Conservation (phyloP, 148 eudicot genomes). For the Oxyria digyna region DNA sequence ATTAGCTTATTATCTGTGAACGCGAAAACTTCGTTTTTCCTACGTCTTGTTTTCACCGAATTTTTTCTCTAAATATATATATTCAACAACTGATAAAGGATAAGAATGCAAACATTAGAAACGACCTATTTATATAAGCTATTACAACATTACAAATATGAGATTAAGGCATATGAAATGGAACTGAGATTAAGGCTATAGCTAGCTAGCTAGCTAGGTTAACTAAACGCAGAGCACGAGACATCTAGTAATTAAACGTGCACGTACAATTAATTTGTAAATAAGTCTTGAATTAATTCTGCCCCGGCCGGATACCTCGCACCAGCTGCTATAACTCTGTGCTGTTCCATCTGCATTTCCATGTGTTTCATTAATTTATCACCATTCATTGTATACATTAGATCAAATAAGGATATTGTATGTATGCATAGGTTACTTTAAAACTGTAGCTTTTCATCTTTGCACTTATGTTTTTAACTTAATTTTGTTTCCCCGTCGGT, state of each 20-base stretch:
- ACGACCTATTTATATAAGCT: not conserved
- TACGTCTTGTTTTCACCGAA: too few relatives aligned
- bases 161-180: not conserved
- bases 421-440: too few relatives aligned
- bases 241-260: too few relatives aligned
- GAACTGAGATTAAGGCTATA: not conserved
- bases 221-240: too few relatives aligned
- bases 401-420: slow-evolving; percentile 8
- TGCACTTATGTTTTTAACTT: not conserved
- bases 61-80: too few relatives aligned
- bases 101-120: too few relatives aligned
- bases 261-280: too few relatives aligned
- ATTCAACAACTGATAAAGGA: too few relatives aligned
- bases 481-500: not conserved
- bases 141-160: not conserved
- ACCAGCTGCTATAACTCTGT: slow-evolving; percentile 60
- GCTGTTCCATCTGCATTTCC: slow-evolving; percentile 71
- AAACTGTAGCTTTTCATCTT: not conserved
- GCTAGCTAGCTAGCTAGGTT: not conserved
- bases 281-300: slow-evolving; percentile 10
- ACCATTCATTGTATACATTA: slow-evolving; percentile 14
- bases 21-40: too few relatives aligned
- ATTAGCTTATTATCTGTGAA: too few relatives aligned
- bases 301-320: slow-evolving; percentile 65
- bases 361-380: not conserved